Evolutionary conservation across 441 rosid species (phyloP).

Genomic region (Monsonia emarginata): DNA sequence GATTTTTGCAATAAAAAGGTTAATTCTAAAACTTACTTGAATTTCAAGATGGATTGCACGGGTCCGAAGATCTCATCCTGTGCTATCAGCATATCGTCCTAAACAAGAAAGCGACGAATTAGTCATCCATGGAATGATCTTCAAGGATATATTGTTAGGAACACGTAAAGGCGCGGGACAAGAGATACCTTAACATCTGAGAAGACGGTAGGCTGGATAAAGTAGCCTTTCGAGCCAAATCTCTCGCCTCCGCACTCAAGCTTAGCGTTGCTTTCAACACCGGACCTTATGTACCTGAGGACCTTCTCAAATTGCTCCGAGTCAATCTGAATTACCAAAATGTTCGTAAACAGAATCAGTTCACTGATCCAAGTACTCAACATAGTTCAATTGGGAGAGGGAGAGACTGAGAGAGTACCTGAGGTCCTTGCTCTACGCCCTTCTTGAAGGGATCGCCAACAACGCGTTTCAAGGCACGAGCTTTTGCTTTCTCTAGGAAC

Average conservation of each 20-base stretch:
- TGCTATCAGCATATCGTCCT: constrained; percentile 24
- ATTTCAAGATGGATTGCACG: constrained; percentile 22
- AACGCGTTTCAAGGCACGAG: constrained; percentile 51
- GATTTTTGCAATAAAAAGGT: neutral
- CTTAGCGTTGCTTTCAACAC: constrained; percentile 21
- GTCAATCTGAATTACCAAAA: constrained; percentile 17
- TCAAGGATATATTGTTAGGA: neutral
- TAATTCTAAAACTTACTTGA: constrained; percentile 17
- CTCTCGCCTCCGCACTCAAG: constrained; percentile 26
- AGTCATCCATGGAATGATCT: neutral
- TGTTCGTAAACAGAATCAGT: neutral
- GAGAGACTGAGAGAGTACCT: constrained; percentile 39
- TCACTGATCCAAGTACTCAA: neutral
- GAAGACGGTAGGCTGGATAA: constrained; percentile 23
- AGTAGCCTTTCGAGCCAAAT: constrained; percentile 20
- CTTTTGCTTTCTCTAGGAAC: constrained; percentile 69
- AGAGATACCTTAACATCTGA: constrained; percentile 17
- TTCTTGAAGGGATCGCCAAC: constrained; percentile 84
- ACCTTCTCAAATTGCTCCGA: constrained; percentile 22
- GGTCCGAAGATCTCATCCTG: constrained; percentile 26
- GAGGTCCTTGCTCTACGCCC: constrained; percentile 83
- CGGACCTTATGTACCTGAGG: constrained; percentile 20
- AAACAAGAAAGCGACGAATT: neutral
- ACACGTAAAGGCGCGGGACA: neutral
- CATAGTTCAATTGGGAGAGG: neutral